Evolutionary conservation across 495 filamentous ascomycete species (phyloP).

Genomic region (Daldinia childiae): DNA sequence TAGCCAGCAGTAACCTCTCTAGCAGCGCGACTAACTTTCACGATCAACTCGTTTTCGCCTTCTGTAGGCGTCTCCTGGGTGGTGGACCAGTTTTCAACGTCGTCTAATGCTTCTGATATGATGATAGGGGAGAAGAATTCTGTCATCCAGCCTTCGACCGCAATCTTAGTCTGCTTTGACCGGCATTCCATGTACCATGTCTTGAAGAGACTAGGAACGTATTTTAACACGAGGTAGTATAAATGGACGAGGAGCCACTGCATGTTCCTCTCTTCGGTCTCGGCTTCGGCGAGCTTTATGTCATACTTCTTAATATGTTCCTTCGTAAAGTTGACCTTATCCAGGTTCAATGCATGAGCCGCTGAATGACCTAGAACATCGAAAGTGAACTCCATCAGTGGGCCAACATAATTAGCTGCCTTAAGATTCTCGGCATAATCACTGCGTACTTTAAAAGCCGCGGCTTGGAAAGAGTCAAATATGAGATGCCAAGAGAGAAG

Average conservation of each 20-base stretch:
- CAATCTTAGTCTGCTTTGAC: conserved; percentile 76
- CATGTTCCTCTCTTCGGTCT: conserved; percentile 70
- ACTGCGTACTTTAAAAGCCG: conserved; percentile 80
- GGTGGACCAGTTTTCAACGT: conserved; percentile 75
- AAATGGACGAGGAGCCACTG: conserved; percentile 87
- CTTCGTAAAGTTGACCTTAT: conserved; percentile 56
- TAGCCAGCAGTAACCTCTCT: conserved; percentile 84
- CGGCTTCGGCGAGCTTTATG: conserved; percentile 61
- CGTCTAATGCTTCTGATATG: conserved; percentile 73
- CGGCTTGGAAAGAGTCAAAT: conserved; percentile 84
- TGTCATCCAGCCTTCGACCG: conserved; percentile 82
- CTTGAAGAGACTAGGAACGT: conserved; percentile 80
- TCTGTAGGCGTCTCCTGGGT: conserved; percentile 64
- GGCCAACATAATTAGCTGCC: conserved; percentile 71
- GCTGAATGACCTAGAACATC: conserved; percentile 80
- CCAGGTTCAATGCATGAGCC: conserved; percentile 69
- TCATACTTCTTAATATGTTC: conserved; percentile 76
- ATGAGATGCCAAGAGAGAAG: conserved; percentile 91
- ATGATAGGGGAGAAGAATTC: conserved; percentile 86
- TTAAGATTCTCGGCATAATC: conserved; percentile 82
- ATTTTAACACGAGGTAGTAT: conserved; percentile 80
- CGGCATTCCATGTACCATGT: conserved; percentile 84
- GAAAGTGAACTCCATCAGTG: conserved; percentile 79
- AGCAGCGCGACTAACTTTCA: conserved; percentile 74
- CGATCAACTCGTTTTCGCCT: conserved; percentile 73